Conservation (phyloP, 2,329 filamentous ascomycete genomes). For the Aspergillus aculeatinus region DNA sequence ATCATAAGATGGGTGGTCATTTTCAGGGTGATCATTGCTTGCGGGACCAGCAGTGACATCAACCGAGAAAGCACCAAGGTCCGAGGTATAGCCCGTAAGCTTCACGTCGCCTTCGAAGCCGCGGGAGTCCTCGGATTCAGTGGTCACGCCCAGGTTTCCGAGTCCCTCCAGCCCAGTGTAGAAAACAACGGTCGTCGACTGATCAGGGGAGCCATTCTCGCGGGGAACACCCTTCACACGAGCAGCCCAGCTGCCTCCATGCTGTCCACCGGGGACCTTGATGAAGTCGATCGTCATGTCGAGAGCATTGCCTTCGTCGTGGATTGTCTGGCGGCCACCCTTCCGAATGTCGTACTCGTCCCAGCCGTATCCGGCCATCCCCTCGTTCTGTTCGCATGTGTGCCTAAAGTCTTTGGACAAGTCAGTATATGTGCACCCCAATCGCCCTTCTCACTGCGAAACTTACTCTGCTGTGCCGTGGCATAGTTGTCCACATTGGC, state of each 20-base stretch:
- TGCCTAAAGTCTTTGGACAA: constrained; percentile 72
- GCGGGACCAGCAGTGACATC: constrained; percentile 70
- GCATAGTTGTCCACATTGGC: constrained; percentile 76
- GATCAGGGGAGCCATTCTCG: constrained; percentile 62
- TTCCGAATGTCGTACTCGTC: constrained; percentile 90
- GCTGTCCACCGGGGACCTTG: constrained; percentile 79
- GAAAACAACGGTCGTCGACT: constrained; percentile 77
- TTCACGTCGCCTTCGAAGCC: constrained; percentile 64
- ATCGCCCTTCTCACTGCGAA: constrained; percentile 16
- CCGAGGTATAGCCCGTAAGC: constrained; percentile 66
- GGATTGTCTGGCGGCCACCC: constrained; percentile 85
- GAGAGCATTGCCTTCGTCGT: constrained; percentile 82
- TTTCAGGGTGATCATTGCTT: constrained; percentile 58
- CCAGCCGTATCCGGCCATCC: constrained; percentile 95
- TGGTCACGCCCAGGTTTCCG: constrained; percentile 63
- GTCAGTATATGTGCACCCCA: constrained; percentile 17
- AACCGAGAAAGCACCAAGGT: constrained; percentile 77
- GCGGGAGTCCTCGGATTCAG: constrained; percentile 49
- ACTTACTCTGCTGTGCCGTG: constrained; percentile 71
- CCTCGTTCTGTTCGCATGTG: constrained; percentile 93
- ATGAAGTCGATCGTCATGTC: constrained; percentile 93
- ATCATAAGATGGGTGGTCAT: constrained; percentile 62
- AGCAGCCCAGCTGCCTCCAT: constrained; percentile 90
- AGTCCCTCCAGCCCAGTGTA: constrained; percentile 78
- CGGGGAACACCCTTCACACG: constrained; percentile 79